Evolutionary conservation across 495 filamentous ascomycete species (phyloP).

Genomic region (Hamigera avellanea): DNA sequence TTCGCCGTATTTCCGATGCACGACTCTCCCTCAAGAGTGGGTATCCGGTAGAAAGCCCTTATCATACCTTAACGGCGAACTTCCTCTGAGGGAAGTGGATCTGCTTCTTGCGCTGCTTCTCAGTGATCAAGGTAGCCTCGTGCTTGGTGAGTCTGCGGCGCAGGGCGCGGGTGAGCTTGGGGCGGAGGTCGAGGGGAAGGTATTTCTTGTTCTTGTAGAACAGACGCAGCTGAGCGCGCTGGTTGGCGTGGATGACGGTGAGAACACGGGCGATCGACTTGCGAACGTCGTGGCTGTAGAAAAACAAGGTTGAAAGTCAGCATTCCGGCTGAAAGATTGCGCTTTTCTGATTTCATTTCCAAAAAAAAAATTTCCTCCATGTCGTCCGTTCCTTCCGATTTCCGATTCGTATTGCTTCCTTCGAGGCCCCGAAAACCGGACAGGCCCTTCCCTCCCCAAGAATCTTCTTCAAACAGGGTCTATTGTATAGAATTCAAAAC

Average conservation of each 20-base stretch:
- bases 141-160: conserved; percentile 82
- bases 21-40: too few species aligned
- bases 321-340: neutral
- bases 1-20: too few species aligned
- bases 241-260: conserved; percentile 98
- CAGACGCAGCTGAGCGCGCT: conserved; percentile 90
- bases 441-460: neutral
- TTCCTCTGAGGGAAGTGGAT: conserved; percentile 97
- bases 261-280: conserved; percentile 98
- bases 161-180: conserved; percentile 94
- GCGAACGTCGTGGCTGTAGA: conserved; percentile 85
- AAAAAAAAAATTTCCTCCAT: neutral
- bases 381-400: too few species aligned
- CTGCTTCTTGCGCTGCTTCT: conserved; percentile 88
- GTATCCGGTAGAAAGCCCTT: too few species aligned
- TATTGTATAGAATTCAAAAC: too few species aligned
- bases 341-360: neutral
- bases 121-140: conserved; percentile 67
- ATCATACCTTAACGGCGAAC: conserved; percentile 89
- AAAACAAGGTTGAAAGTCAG: conserved; percentile 1
- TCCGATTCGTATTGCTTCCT: too few species aligned
- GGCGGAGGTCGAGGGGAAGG: conserved; percentile 88
- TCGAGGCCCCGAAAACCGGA: too few species aligned
- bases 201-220: conserved; percentile 99
- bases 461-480: too few species aligned